Conservation (phyloP, 805 yeast genomes). For the Candida xyloterini region DNA sequence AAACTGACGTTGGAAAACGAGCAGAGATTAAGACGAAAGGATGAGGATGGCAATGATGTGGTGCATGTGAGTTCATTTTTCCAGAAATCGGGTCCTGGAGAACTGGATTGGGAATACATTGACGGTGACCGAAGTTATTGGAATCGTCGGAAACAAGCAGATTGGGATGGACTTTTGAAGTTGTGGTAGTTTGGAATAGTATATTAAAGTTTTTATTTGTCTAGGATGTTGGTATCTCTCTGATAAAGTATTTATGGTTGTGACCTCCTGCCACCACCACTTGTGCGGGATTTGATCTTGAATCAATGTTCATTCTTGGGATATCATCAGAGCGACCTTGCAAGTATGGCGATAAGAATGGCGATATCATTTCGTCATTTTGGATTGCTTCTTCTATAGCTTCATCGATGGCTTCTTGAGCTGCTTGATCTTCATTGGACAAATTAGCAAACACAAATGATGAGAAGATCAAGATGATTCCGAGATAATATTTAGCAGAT, state of each 20-base stretch:
- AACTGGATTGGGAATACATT: conserved; percentile 50
- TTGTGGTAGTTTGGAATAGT: conserved; percentile 46
- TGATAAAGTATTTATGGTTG: conserved; percentile 34
- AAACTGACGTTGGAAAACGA: conserved; percentile 71
- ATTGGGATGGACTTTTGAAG: conserved; percentile 56
- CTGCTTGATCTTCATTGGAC: conserved; percentile 43
- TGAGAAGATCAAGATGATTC: conserved; percentile 44
- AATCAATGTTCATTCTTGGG: conserved; percentile 26
- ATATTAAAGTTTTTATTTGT: conserved; percentile 1
- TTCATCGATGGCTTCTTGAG: conserved; percentile 45
- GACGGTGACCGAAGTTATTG: conserved; percentile 69
- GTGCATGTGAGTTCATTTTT: conserved; percentile 64
- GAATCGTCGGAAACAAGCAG: conserved; percentile 63
- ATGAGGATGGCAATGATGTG: conserved; percentile 42
- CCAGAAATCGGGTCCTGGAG: conserved; percentile 38
- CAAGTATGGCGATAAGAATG: conserved; percentile 43
- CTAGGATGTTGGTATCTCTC: conserved; percentile 22
- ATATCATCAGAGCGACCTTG: conserved; percentile 18
- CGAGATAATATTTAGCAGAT: conserved; percentile 39
- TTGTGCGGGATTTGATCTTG: conserved; percentile 15
- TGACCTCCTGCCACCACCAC: conserved; percentile 35
- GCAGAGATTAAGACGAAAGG: conserved; percentile 75
- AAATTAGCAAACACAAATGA: conserved; percentile 48
- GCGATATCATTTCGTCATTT: conserved; percentile 44
- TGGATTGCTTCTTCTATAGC: conserved; percentile 47